phyloP scores from a whole-genome alignment of 345 rosid genomes.

The Populus euphratica region DNA sequence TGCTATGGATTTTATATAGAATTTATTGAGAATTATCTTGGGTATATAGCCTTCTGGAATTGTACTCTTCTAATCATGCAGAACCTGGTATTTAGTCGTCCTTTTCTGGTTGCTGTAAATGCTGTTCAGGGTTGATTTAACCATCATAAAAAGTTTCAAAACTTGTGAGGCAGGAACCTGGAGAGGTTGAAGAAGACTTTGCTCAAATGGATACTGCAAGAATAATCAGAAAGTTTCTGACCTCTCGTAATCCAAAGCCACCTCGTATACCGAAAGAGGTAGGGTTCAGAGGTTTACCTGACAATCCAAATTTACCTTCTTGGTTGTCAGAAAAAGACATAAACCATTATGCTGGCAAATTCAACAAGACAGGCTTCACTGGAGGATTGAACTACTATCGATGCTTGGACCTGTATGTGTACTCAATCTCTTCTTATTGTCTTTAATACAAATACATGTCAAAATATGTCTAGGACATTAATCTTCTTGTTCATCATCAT shows the following conservation, averaged over 20 bases:
- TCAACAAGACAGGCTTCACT: constrained; percentile 63
- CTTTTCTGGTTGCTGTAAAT: neutral
- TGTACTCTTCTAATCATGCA: neutral
- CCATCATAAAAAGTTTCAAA: constrained; percentile 8
- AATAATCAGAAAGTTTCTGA: constrained; percentile 40
- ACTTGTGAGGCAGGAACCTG: constrained; percentile 49
- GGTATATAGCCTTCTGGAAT: neutral
- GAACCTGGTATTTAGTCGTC: neutral
- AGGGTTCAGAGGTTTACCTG: constrained; percentile 55
- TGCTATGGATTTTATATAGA: neutral
- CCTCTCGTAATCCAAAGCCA: constrained; percentile 42
- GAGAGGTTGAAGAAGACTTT: constrained; percentile 69
- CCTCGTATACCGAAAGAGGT: constrained; percentile 52
- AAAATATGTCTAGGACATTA: neutral
- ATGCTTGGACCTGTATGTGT: constrained; percentile 56
- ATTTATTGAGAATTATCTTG: neutral
- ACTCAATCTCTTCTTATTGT: neutral
- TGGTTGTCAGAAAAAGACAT: constrained; percentile 77
- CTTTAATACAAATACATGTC: neutral
- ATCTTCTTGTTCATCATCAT: neutral
- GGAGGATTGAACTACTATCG: constrained; percentile 85
- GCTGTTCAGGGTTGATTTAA: neutral
- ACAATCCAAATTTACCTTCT: constrained; percentile 46
- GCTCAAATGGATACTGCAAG: constrained; percentile 52
- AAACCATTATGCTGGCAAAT: constrained; percentile 53